Evolutionary conservation across 495 filamentous ascomycete species (phyloP).

Genomic region (Lophium mytilinum): DNA sequence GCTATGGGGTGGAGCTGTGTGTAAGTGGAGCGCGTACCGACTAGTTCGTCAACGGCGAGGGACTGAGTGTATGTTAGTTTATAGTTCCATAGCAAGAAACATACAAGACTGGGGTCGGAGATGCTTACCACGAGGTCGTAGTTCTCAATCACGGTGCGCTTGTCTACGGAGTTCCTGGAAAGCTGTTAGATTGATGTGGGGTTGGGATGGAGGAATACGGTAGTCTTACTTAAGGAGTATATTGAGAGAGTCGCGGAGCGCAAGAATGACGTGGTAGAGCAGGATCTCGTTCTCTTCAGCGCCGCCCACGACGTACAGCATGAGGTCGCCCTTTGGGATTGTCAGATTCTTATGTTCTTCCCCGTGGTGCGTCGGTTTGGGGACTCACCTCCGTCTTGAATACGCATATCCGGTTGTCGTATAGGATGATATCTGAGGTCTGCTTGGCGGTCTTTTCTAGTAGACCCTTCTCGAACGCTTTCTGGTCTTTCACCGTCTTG

Average conservation of each 20-base stretch:
- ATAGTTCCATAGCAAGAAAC: not conserved
- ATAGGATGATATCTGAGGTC: constrained; percentile 88
- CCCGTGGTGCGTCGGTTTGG: too few species aligned
- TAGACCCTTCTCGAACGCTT: constrained; percentile 90
- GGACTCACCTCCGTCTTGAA: constrained; percentile 82
- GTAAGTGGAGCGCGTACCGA: constrained; percentile 41
- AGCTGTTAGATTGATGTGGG: not conserved
- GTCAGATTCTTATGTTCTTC: too few species aligned
- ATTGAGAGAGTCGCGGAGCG: constrained; percentile 78
- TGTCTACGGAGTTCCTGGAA: constrained; percentile 83
- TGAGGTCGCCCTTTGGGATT: constrained; percentile 79
- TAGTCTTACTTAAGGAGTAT: constrained; percentile 78
- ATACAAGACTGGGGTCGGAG: not conserved
- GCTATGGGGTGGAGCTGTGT: too few species aligned
- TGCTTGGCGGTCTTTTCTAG: constrained; percentile 95
- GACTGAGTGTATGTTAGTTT: constrained; percentile 47
- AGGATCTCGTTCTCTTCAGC: constrained; percentile 95
- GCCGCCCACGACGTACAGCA: constrained; percentile 89
- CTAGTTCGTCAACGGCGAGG: constrained; percentile 88
- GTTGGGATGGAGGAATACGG: not conserved
- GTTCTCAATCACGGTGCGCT: constrained; percentile 95
- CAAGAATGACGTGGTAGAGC: constrained; percentile 86
- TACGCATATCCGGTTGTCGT: constrained; percentile 88
- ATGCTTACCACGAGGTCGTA: constrained; percentile 57
- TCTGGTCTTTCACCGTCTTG: constrained; percentile 83